Base-by-base conservation (phyloP, 176 grass and related monocot genomes). In the Juncus effusus region DNA sequence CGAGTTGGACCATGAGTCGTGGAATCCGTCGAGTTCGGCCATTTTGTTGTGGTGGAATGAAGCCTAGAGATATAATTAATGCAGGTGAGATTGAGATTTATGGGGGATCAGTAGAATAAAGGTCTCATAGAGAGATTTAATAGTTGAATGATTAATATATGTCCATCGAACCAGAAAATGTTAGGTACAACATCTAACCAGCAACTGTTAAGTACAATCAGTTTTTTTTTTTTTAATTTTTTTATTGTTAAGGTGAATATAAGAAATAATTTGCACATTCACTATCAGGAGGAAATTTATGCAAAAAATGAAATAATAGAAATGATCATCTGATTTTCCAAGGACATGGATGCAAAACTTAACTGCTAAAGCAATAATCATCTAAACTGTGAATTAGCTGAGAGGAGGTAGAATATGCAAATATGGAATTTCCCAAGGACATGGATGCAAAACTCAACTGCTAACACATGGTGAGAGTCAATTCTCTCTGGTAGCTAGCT, bases 21-120 rank as follows among this genome's bases (percentile, higher is more conserved):
- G 65, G 36, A 76, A 65, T 45, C 62, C 65, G 66, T 96, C 82
- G 60, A 81, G 66, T 60, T 96, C 85, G 60, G 79, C 75, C 93
- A 96, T 96, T 40, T 58, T 60, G 38, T 63, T 76, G 16, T 63
- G 39, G 42, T 53, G 61, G 66, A 42, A 49, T 53, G 61, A 71
- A 42, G 64, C 66, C 83, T 85, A 61, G 44, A 47, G 9, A 47
- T 47, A 47, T 47, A 47, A 47, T 5, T 47, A 47, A 47, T 47
- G 19, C 19, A 28, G 19, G 19, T 28, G 4, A 47, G 9, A 6
- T 47, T 6, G 44, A 47, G 44, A 47, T 47, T 47, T 47, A 47
- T 47, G 4, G 2, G 44, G 4, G 44, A 47, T 47, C 2, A 47
- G 44, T 47, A 47, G 44, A 9, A 47, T 9, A 47, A 47, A 9